These are phyloP conservation scores for Discostella stelligera DNA, from an alignment of 352 stramenopile genomes.

Conservation along the genomic window DNA sequence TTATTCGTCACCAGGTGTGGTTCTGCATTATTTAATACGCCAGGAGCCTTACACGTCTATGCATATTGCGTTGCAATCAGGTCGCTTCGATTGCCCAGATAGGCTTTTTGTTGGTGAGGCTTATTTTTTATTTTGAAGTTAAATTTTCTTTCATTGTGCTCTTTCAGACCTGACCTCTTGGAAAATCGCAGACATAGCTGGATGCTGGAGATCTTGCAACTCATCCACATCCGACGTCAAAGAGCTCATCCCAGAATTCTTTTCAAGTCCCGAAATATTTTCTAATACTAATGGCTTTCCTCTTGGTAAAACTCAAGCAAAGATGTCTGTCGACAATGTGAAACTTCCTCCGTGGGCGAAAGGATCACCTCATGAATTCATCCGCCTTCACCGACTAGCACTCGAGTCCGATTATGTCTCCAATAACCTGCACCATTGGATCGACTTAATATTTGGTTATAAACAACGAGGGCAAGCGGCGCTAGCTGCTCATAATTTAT, in stretches of 20 bases:
- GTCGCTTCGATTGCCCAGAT: conserved; percentile 96
- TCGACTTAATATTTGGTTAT: conserved; percentile 98
- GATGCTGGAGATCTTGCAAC: conserved; percentile 53
- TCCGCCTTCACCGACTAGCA: conserved; percentile 91
- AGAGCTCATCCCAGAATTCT: conserved; percentile 98
- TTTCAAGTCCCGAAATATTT: conserved; percentile 91
- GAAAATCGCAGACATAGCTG: conserved; percentile 36
- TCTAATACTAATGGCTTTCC: conserved; percentile 93
- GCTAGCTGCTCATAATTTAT: conserved; percentile 94
- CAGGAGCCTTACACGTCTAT: conserved; percentile 96
- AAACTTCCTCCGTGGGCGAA: conserved; percentile 94
- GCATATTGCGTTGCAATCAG: conserved; percentile 92
- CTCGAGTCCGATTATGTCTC: conserved; percentile 98
- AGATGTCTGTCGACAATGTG: conserved; percentile 89
- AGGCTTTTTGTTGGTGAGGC: conserved; percentile 93
- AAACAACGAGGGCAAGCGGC: conserved; percentile 93
- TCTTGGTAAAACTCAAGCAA: conserved; percentile 89
- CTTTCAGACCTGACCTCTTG: neutral
- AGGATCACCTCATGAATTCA: conserved; percentile 91
- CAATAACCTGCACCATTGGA: conserved; percentile 94
- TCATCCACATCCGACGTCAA: conserved; percentile 94
- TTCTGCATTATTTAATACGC: conserved; percentile 95
- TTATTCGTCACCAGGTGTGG: conserved; percentile 94
- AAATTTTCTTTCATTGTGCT: conserved; percentile 10
- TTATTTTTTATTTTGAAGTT: conserved; percentile 82